Conservation (phyloP, 495 filamentous ascomycete genomes). For the Hypomontagnella submonticulosa region DNA sequence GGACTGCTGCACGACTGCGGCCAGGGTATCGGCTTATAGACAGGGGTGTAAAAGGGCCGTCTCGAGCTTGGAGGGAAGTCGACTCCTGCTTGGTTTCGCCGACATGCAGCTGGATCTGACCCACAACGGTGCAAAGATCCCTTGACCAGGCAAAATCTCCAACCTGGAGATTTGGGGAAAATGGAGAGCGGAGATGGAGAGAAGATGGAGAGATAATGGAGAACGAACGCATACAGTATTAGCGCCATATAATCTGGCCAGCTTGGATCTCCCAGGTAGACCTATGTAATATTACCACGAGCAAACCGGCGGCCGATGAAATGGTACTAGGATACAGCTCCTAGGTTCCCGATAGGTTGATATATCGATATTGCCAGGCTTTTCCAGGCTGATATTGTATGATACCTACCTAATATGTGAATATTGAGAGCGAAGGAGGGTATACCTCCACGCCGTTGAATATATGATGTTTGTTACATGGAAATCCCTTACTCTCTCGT, state of each 20-base stretch:
- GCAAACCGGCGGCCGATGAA: slow-evolving; percentile 8
- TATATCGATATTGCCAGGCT: slow-evolving; percentile 11
- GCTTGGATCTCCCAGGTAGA: no score
- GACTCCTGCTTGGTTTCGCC: slow-evolving; percentile 47
- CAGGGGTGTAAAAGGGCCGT: slow-evolving; percentile 50
- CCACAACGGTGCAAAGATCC: slow-evolving; percentile 42
- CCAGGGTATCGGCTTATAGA: slow-evolving; percentile 42
- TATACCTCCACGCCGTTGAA: background rate
- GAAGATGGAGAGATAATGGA: slow-evolving; percentile 31
- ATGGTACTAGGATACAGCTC: slow-evolving; percentile 7
- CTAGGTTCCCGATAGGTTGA: background rate
- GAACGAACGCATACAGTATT: background rate
- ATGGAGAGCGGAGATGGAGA: slow-evolving; percentile 49
- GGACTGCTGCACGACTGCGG: slow-evolving; percentile 37
- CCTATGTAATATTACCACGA: slow-evolving; percentile 2
- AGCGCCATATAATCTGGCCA: no score
- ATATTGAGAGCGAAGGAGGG: background rate
- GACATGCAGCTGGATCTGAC: slow-evolving; percentile 37
- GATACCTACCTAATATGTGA: slow-evolving; percentile 7
- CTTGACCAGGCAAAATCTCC: slow-evolving; percentile 31
- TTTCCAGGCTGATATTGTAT: slow-evolving; percentile 13
- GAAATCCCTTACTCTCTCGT: slow-evolving; percentile 8
- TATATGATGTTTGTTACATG: slow-evolving; percentile 13
- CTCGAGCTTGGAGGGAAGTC: slow-evolving; percentile 39
- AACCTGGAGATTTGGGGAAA: slow-evolving; percentile 44